A percentile compares a stretch with the other conserved stretches of the same genome.
Evolutionary conservation across 2,329 filamentous ascomycete species (phyloP).

Genomic region (Penicillium expansum): DNA sequence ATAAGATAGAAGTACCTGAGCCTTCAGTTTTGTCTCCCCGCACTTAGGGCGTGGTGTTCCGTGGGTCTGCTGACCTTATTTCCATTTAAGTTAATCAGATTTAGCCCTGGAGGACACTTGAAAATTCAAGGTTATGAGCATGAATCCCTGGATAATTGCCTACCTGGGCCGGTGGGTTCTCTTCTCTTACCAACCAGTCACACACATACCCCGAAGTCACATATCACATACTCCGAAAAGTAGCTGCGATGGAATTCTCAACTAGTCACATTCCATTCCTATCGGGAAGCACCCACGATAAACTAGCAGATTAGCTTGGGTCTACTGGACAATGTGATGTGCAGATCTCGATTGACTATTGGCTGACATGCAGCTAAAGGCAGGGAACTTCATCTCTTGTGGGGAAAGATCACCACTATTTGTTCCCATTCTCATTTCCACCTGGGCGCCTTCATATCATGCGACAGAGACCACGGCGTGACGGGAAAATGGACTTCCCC

Average conservation of each 20-base stretch:
- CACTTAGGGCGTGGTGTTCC: neutral
- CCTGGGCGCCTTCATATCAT: constrained; percentile 13
- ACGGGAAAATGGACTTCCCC: constrained; percentile 5
- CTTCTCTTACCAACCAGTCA: constrained; percentile 1
- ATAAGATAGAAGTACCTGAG: neutral
- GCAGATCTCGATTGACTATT: constrained; percentile 8
- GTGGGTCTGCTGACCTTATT: constrained; percentile 6
- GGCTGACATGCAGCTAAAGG: constrained; percentile 6
- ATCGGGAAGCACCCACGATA: constrained; percentile 7
- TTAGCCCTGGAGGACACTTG: neutral
- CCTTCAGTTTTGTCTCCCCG: neutral
- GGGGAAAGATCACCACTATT: constrained; percentile 21
- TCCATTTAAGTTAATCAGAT: constrained; percentile 4
- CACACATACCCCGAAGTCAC: constrained; percentile 19
- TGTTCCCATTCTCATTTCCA: constrained; percentile 14
- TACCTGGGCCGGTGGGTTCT: too few species aligned
- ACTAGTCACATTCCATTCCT: constrained; percentile 23
- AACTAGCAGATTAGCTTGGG: constrained; percentile 7
- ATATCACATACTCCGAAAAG: constrained; percentile 19
- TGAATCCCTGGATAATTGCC: neutral
- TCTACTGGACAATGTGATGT: constrained; percentile 6
- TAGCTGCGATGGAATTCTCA: constrained; percentile 20
- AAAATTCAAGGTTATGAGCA: neutral
- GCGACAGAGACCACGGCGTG: constrained; percentile 17
- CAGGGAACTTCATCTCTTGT: constrained; percentile 11